Evolutionary conservation across 2,329 filamentous ascomycete genomes (phyloP), one percentile per base, ranked within the genome.

Genomic region (Ophiocordyceps robertsii): DNA sequence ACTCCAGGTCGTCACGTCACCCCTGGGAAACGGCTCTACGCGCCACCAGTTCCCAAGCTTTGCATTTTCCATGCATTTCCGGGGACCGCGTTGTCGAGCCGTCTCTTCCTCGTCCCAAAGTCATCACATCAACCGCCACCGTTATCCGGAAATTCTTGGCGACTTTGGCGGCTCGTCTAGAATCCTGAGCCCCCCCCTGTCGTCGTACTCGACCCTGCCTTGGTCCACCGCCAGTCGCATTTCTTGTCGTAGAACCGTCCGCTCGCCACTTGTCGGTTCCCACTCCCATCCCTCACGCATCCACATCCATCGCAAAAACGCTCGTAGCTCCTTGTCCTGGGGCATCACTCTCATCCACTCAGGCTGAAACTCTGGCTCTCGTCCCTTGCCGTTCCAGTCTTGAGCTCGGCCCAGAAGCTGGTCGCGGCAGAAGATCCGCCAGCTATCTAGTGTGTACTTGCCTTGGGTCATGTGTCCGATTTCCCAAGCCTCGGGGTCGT

Each of bases 401-500:
- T 63, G 57, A 2, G 81, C 77, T 16, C 79, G 60, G 0, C 78
- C 81, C 8, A 88, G 73, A 21, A 94, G 60, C 29, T 72, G 68
- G 57, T 95, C 89, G 2, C 89, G 77, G 57, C 87, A 95, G 60
- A 95, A 95, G 48, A 95, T 95, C 3, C 89, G 77, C 84, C 87
- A 95, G 55, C 83, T 89, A 60, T 95, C 89, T 39, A 90, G 68
- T 0, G 86, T 84, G 59, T 95, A 95, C 2, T 77, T 70, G 14
- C 88, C 85, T 42, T 85, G 80, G 0, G 86, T 88, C 44, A 95
- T 66, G 58, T 94, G 85, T 0, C 82, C 87, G 46, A 95, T 83
- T 55, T 95, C 89, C 80, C 87, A 93, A 0, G 75, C 73, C 11
- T 69, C 66, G 17, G 38, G 16, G 29, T 49, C 44, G 16, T 44